Base-by-base conservation (phyloP, 2,329 filamentous ascomycete species). In the Zasmidium angulare region DNA sequence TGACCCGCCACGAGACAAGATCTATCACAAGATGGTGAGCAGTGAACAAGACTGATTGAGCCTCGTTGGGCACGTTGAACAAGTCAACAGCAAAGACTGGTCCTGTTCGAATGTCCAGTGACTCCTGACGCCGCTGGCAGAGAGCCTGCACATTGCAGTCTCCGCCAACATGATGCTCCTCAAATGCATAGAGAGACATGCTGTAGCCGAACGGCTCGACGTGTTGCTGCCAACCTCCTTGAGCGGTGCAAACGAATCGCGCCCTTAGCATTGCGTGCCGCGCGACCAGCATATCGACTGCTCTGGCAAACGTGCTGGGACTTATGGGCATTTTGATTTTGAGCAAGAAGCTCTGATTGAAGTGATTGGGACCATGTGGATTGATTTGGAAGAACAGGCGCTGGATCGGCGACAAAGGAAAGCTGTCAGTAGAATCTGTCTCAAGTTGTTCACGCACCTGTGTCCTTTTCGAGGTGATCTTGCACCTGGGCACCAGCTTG, bases 21-120 rank as follows among this genome's bases (percentile, higher is more conserved):
- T 53, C 51, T 12, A 53, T 36, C 10, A 43, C 51, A 17, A 53
- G 36, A 36, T 53, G 51, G 36, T 53, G 51, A n/a, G 51, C 51
- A 40, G 36, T 31, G 36, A 43, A 43, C n/a, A 43, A 17, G 7
- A 43, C 36, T 17, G 36, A 7, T 19, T 43, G 36, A 10, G 36
- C 12, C 14, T 17, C 36, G n/a, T 43, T 14, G 36, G 36, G 12
- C 12, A 43, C n/a, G 14, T 43, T 43, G 36, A 43, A 43, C 3
- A 43, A 19, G 36, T 43, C 36, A 4, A 43, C 36, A 43, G 36
- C 36, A 43, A 43, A 43, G 6, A 43, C 36, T 17, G 36, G 36
- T 3, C 36, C 36, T 19, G 9, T 7, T 17, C n/a, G 36, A 43
- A 43, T 43, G 36, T 43, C 36, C 3, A 43, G 36, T 19, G 36